A percentile compares a stretch with the other conserved stretches of the same genome.
Evolutionary conservation across 2,329 filamentous ascomycete genomes (phyloP).

Genomic region (Akanthomyces lecanii): DNA sequence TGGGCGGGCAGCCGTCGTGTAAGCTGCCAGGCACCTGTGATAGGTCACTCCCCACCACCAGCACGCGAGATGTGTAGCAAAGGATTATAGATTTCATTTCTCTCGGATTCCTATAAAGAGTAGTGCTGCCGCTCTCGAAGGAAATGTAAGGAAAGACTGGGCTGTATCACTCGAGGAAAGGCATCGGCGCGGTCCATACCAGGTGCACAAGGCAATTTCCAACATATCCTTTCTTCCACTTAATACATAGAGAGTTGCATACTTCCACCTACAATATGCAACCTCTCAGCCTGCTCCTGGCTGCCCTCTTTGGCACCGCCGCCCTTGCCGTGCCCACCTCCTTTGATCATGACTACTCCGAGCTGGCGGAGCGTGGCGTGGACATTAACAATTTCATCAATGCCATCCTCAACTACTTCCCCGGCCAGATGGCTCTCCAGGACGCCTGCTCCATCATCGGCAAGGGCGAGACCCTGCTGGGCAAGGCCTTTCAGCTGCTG

Average conservation of each 20-base stretch:
- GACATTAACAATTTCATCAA: slow-evolving; percentile 10
- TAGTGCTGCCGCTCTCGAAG: not conserved
- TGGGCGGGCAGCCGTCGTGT: not conserved
- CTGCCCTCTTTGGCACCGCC: slow-evolving; percentile 6
- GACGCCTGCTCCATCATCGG: slow-evolving; percentile 20
- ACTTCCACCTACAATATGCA: not conserved
- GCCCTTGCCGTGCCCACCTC: slow-evolving; percentile 11
- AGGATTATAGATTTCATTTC: not conserved
- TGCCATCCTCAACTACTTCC: slow-evolving; percentile 17
- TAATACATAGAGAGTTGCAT: not conserved
- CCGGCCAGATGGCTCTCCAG: slow-evolving; percentile 16
- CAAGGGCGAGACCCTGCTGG: slow-evolving; percentile 18
- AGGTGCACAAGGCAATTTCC: not conserved
- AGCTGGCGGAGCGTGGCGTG: slow-evolving; percentile 1
- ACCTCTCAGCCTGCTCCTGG: slow-evolving; percentile 1
- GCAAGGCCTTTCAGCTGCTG: slow-evolving; percentile 18
- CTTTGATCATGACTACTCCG: not conserved
- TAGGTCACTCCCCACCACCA: not conserved
- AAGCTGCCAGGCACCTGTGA: not conserved
- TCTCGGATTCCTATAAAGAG: slow-evolving; percentile 1
- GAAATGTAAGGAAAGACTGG: too few species aligned
- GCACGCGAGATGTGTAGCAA: not conserved
- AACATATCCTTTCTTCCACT: too few species aligned
- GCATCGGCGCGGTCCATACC: not conserved
- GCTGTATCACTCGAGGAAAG: not conserved